These are phyloP conservation scores for Phytophthora chlamydospora DNA, from an alignment of 352 stramenopile species.

Conservation along the genomic window DNA sequence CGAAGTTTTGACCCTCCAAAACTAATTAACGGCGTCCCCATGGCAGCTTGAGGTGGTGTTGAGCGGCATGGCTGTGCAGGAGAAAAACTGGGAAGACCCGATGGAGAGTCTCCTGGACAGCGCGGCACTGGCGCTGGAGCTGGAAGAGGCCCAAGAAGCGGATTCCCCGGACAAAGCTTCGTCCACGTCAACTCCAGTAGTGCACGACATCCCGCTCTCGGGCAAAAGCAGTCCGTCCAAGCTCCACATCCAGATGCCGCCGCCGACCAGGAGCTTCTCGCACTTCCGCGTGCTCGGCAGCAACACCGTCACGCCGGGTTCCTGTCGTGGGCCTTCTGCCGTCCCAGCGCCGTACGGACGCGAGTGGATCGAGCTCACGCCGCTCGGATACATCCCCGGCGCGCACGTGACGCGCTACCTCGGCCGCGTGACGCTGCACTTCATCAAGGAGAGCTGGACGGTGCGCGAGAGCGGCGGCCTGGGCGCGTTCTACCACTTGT, in stretches of 20 bases:
- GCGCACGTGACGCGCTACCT: conserved; percentile 80
- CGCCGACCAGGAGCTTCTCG: conserved; percentile 45
- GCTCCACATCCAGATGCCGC: conserved; percentile 53
- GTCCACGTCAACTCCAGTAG: conserved; percentile 15
- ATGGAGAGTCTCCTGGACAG: conserved; percentile 57
- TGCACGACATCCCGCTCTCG: conserved; percentile 50
- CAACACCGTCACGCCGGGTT: conserved; percentile 21
- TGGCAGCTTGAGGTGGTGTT: conserved; percentile 85
- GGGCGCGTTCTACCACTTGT: conserved; percentile 88
- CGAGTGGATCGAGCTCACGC: conserved; percentile 88
- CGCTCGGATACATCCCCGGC: conserved; percentile 77
- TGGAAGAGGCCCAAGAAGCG: conserved; percentile 29
- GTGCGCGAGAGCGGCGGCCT: conserved; percentile 87
- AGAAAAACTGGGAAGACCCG: conserved; percentile 55
- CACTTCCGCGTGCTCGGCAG: conserved; percentile 34
- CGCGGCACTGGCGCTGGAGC: conserved; percentile 48
- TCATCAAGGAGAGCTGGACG: conserved; percentile 92
- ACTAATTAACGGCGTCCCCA: conserved; percentile 4
- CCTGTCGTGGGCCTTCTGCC: conserved; percentile 3
- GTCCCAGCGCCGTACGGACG: conserved; percentile 45
- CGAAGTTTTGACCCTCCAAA: not conserved
- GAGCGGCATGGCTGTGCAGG: conserved; percentile 79
- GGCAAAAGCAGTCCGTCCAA: conserved; percentile 34
- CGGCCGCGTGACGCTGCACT: conserved; percentile 88
- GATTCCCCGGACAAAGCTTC: conserved; percentile 18